Conservation (phyloP, 2,329 filamentous ascomycete species). For the Fusarium penzigii region DNA sequence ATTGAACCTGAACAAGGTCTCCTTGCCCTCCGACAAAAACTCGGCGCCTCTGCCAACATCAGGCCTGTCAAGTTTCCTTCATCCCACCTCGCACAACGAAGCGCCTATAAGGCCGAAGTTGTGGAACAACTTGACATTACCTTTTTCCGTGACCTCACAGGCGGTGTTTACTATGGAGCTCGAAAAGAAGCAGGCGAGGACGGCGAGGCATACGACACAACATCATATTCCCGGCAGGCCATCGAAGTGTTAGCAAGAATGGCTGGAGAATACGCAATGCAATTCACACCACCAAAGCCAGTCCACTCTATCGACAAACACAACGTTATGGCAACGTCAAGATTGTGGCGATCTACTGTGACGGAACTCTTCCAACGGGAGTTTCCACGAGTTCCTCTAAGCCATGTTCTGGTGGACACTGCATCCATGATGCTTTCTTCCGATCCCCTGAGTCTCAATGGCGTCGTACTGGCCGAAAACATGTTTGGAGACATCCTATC, state of each 20-base stretch:
- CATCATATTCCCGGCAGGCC: constrained; percentile 68
- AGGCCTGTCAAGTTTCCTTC: constrained; percentile 77
- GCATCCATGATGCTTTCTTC: constrained; percentile 22
- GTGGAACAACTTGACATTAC: constrained; percentile 73
- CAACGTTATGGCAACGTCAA: constrained; percentile 26
- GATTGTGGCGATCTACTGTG: constrained; percentile 24
- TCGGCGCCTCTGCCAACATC: constrained; percentile 55
- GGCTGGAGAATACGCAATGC: constrained; percentile 64
- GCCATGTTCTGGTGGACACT: constrained; percentile 24
- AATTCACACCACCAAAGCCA: constrained; percentile 55
- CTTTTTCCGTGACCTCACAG: constrained; percentile 75
- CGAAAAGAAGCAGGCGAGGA: constrained; percentile 49
- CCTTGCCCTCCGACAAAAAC: constrained; percentile 71
- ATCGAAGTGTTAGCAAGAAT: constrained; percentile 71
- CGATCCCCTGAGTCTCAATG: constrained; percentile 21
- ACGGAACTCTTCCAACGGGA: constrained; percentile 16
- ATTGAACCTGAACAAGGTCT: constrained; percentile 63
- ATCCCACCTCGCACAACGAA: constrained; percentile 65
- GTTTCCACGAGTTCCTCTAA: constrained; percentile 17
- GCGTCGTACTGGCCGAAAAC: constrained; percentile 26
- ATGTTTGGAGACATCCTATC: constrained; percentile 30
- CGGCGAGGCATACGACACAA: constrained; percentile 47
- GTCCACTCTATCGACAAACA: constrained; percentile 27
- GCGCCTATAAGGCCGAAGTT: constrained; percentile 68
- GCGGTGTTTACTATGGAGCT: constrained; percentile 78